phyloP scores from a whole-genome alignment of 805 yeast species.

The Sugiyamaella floridensis region DNA sequence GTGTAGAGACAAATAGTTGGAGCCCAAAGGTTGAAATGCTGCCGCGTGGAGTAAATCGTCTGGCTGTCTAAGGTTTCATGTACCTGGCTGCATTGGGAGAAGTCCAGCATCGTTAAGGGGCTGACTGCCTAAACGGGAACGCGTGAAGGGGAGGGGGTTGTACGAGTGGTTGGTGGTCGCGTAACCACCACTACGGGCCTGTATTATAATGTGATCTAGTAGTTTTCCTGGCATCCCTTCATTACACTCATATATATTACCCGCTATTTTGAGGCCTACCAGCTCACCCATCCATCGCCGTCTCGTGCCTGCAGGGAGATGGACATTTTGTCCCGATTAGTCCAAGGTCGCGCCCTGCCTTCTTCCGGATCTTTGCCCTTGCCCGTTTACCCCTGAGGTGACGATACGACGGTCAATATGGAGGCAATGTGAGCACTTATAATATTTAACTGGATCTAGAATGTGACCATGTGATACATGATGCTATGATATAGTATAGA shows the following conservation, averaged over 20 bases:
- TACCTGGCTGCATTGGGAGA: neutral
- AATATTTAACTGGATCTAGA: too few relatives aligned
- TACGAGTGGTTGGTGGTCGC: too few relatives aligned
- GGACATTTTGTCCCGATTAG: neutral
- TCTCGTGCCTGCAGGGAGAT: neutral
- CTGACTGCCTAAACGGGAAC: neutral
- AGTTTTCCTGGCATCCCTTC: too few relatives aligned
- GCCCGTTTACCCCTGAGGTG: neutral
- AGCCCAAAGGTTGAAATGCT: neutral
- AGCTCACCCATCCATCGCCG: too few relatives aligned
- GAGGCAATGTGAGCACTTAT: too few relatives aligned
- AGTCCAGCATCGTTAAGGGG: neutral
- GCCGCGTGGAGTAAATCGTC: constrained; percentile 3
- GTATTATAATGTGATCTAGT: too few relatives aligned
- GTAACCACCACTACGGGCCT: too few relatives aligned
- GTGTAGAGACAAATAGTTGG: neutral
- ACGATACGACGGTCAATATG: neutral
- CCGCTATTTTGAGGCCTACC: too few relatives aligned
- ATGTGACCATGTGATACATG: too few relatives aligned
- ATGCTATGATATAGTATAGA: too few relatives aligned
- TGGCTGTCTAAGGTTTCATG: neutral
- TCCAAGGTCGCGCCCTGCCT: neutral
- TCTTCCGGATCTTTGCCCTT: neutral
- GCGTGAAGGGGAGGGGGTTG: neutral
- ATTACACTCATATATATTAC: too few relatives aligned